Base-by-base conservation (phyloP, 2,329 filamentous ascomycete genomes). In the Dactylella cylindrospora region DNA sequence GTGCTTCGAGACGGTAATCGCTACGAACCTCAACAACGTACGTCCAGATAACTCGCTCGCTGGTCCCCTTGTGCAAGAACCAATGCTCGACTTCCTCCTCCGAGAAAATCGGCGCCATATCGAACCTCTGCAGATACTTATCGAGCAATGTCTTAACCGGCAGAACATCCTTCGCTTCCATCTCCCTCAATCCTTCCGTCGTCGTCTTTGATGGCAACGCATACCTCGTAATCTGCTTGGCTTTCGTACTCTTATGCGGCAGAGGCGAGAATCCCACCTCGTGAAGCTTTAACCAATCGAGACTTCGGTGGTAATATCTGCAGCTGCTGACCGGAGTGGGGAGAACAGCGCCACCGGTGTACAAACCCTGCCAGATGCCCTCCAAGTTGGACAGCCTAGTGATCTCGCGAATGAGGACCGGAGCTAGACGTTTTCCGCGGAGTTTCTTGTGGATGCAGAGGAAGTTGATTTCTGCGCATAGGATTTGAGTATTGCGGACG, bases 401-500 rank as follows among this genome's bases (percentile, higher is more conserved):
- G 69, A 98, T 89, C 73, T 98, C 93, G 74, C 96, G 96, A 78
- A 98, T 98, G 47, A 98, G 82, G 1, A 97, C 86, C 0, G 93
- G 93, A 0, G 93, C 84, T 35, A 98, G 82, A 49, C 93, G 85
- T 77, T 97, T 96, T 55, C 87, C 84, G 44, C 93, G 88, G 25
- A 98, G 83, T 76, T 97, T 97, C 79, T 97, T 97, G 79, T 98
- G 93, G 51, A 98, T 85, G 71, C 90, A 95, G 67, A 98, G 84
- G 75, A 97, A 98, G 77, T 98, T 98, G 75, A 98, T 93, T 73
- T 98, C 93, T 41, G 88, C 90, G 67, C 87, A 85, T 65, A 84
- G 81, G 61, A 98, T 75, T 54, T 81, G 76, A 60, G 86, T 86
- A 60, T 85, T 78, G 66, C 90, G 86, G 35, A 98, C 84, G 46